Percentiles rank a stretch among this genome's conserved stretches.
phyloP scores from a whole-genome alignment of 148 eudicot genomes.

The Fagopyrum esculentum region DNA sequence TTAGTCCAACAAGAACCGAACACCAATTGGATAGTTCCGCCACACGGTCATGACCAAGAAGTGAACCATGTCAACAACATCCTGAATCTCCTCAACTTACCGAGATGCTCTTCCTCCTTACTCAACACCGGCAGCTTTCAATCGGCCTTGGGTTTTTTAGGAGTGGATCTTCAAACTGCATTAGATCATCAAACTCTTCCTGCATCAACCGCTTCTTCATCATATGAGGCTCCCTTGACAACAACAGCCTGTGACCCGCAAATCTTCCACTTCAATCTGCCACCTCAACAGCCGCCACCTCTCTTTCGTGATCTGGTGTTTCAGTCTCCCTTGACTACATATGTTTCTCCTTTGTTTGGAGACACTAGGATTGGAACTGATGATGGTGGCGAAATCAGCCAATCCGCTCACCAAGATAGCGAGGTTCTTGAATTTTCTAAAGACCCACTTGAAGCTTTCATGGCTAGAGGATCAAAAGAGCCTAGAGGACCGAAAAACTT shows the following conservation, averaged over 20 bases:
- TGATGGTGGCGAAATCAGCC: slow-evolving; percentile 9
- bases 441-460: slow-evolving; percentile 2
- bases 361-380: slow-evolving; percentile 6
- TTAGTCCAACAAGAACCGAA: neutral
- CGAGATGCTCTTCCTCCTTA: neutral
- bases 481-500: slow-evolving; percentile 49
- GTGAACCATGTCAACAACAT: slow-evolving; percentile 8
- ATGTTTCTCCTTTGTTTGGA: slow-evolving; percentile 8
- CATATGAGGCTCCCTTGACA: neutral
- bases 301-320: slow-evolving; percentile 8
- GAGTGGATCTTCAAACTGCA: slow-evolving; percentile 10
- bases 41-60: slow-evolving; percentile 8
- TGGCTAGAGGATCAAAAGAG: slow-evolving; percentile 11
- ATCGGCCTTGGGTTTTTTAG: neutral
- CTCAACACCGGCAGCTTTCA: slow-evolving; percentile 8
- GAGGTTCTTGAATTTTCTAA: slow-evolving; percentile 9
- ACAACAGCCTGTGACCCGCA: neutral
- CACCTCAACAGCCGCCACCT: slow-evolving; percentile 12
- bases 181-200: slow-evolving; percentile 6
- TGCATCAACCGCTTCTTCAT: neutral
- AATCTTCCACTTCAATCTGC: slow-evolving; percentile 10
- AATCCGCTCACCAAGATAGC: neutral
- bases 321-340: neutral
- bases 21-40: neutral
- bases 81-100: slow-evolving; percentile 11